Evolutionary conservation across 306 rosid genomes (phyloP), one percentile per base, ranked within the genome.

Genomic region (Alnus rubra): DNA sequence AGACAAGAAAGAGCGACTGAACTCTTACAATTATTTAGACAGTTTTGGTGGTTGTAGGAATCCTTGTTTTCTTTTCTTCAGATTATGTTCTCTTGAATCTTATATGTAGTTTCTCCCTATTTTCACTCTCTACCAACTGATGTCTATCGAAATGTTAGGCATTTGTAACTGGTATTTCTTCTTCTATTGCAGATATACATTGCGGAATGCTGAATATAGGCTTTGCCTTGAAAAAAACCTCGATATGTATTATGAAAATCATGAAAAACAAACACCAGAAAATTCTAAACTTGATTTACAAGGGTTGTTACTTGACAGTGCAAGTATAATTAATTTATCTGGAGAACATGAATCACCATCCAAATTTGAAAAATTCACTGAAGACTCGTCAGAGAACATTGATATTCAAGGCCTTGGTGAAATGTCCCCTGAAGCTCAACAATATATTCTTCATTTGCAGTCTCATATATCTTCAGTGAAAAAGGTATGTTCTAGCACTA

Each of bases 141-240:
- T 52, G 58, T 39, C 65, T 74, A 19, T 79, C 78, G 74, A 74
- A 71, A 71, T 47, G 55, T 52, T 62, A 60, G 68, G 69, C 74
- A 48, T 31, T 73, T 63, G 28, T 86, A 74, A 79, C 65, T 42
- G 50, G 78, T 14, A 28, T 65, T 79, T 80, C 69, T 76, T 74
- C 51, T 6, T 60, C 16, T 65, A 50, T 81, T 87, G 72, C 86
- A 95, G 98, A 82, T 95, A 95, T 84, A 95, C 98, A 19, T 74
- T 95, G 79, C 92, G 94, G 16, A 95, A 95, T 86, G 98, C 95
- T 64, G 98, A 95, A 79, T 95, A 87, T 78, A 90, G 98, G 87
- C 97, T 95, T 74, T 95, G 96, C 74, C 90, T 92, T 28, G 97
- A 95, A 84, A 89, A 79, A 82, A 95, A 90, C 64, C 87, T 92